Evolutionary conservation across 495 filamentous ascomycete species (phyloP), one percentile per base, ranked within the genome.

Genomic region (Daldinia grandis): DNA sequence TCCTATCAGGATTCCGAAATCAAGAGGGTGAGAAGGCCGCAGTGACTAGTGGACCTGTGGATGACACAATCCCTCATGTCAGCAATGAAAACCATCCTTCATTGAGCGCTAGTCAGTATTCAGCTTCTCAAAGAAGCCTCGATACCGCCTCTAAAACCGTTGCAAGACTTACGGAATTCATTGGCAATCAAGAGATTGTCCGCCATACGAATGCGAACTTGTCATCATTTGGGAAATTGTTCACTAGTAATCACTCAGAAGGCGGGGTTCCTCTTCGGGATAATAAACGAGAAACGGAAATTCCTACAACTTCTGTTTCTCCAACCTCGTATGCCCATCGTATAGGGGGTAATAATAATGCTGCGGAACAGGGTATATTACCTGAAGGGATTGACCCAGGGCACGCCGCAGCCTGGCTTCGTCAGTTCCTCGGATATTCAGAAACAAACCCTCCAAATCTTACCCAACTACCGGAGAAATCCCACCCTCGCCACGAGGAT

Each of bases 381-480:
- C 19, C 66, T 17, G 63, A 63, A 14, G 51, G 28, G 35, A 25
- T 58, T 47, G 66, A 70, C 30, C 49, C 72, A 7, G 49, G 61
- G 54, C 66, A 64, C 49, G 68, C 67, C 56, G 53, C 65, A 19
- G 15, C 53, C 10, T 77, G 75, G 75, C 64, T 77, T 65, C 69
- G 75, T n/a, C 69, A 74, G 2, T 31, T 77, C 17, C 58, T 77
- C 6, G 71, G 74, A 5, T 59, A 75, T 71, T 30, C 69, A 15
- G 74, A 71, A 35, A 5, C 63, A 10, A 31, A 35, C 25, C 35
- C 28, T 9, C 24, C 67, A 6, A 75, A 42, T 24, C 66, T 76
- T 49, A 79, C 77, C 7, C 68, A 74, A 37, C 58, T 76, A 50
- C 77, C 76, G 17, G 67, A 72, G 21, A 76, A 72, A 31, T 54